Conservation (phyloP, 768 basidiomycete genomes). For the Ephemerocybe angulata region DNA sequence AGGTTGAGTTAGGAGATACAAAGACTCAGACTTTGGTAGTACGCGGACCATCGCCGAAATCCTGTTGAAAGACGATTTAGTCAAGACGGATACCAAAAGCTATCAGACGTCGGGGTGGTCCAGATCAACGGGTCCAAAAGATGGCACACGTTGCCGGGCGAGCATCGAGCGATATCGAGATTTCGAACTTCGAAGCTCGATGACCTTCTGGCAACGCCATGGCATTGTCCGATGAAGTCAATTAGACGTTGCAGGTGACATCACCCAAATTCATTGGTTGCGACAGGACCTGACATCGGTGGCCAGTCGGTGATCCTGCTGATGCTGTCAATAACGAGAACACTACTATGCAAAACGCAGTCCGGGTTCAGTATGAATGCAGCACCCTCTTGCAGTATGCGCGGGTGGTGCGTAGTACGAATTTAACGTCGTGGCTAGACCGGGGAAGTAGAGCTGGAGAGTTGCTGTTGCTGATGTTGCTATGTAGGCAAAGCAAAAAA, state of each 20-base stretch:
- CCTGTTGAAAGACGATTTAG: not conserved
- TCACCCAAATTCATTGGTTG: not conserved
- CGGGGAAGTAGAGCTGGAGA: too few relatives aligned
- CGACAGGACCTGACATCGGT: not conserved
- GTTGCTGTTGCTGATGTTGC: not conserved
- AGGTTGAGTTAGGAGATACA: too few relatives aligned
- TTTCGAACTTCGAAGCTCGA: not conserved
- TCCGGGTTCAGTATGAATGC: too few relatives aligned
- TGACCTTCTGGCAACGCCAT: not conserved
- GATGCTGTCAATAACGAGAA: not conserved
- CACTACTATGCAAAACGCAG: not conserved
- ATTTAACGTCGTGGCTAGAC: too few relatives aligned
- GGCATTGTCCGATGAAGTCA: constrained; percentile 1
- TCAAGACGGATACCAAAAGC: constrained; percentile 1
- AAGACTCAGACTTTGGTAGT: not conserved
- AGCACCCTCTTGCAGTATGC: too few relatives aligned
- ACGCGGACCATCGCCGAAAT: not conserved
- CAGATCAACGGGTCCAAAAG: not conserved
- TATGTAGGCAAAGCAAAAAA: not conserved
- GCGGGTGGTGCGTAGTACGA: too few relatives aligned
- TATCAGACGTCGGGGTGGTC: not conserved
- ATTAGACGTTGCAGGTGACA: not conserved
- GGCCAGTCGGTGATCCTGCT: not conserved
- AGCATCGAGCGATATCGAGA: not conserved
- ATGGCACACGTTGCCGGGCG: not conserved